A percentile compares a stretch with the other conserved stretches of the same genome.
Conservation (phyloP, 108 stramenopile species). For the Cyclostephanos invisitatus region DNA sequence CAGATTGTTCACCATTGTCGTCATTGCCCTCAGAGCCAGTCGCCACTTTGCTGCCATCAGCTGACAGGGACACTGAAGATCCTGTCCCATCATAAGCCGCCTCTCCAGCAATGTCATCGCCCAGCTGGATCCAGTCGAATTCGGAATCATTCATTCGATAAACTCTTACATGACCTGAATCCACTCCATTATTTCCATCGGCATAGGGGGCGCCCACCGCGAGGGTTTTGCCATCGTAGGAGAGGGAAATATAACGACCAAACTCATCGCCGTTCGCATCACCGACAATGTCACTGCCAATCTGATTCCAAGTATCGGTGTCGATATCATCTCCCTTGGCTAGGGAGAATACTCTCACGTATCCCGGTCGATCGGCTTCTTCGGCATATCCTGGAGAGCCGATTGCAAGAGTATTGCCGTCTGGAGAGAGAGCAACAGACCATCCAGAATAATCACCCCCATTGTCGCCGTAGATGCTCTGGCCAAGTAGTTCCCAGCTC, state of each 20-base stretch:
- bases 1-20: too few species aligned
- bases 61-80: constrained; percentile 4
- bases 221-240: too few species aligned
- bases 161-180: too few species aligned
- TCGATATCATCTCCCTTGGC: too few species aligned
- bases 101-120: constrained; percentile 5
- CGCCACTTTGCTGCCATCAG: constrained; percentile 16
- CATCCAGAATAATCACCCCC: not conserved
- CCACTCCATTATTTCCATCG: too few species aligned
- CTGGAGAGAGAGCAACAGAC: constrained; percentile 5
- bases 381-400: not conserved
- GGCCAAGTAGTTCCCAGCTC: not conserved
- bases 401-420: constrained; percentile 18
- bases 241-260: too few species aligned
- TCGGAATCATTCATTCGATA: too few species aligned
- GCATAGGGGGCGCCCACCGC: too few species aligned
- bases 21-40: constrained; percentile 9
- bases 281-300: not conserved
- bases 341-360: too few species aligned
- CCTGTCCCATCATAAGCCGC: constrained; percentile 8
- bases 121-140: too few species aligned
- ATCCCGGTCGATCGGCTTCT: too few species aligned
- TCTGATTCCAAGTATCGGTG: too few species aligned
- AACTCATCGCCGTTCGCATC: not conserved
- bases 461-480: constrained; percentile 10